Evolutionary conservation across 352 stramenopile species (phyloP), one percentile per base, ranked within the genome.

Genomic region (Globisporangium emineosum): DNA sequence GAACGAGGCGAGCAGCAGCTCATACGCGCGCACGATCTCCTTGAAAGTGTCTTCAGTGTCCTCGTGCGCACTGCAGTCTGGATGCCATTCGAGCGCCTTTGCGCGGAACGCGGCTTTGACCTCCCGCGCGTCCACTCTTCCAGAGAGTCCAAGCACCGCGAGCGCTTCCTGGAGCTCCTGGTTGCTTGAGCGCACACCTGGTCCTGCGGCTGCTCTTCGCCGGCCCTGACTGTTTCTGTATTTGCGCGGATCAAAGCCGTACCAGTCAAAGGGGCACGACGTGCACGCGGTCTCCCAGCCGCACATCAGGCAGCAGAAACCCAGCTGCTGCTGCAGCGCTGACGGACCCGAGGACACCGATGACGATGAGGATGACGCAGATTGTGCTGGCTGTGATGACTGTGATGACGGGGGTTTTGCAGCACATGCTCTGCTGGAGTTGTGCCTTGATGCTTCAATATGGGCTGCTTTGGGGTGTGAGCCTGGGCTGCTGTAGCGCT

Each of bases 31-130:
- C 49, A 95, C 78, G 8, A 98, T 83, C 35, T 88, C 70, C 57
- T 93, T 91, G 75, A 98, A 98, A 1, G 78, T 73, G 37, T 84
- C 79, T 21, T 87, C 78, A 12, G 93, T 92, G 19, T 75, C 66
- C n/a, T 85, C 77, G 23, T 89, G 66, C 10, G 77, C 64, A 64
- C 96, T 97, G 72, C 96, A 97, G 72, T 98, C 94, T 0, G 94
- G 94, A 63, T 98, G 94, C 75, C 91, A 97, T 69, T 90, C 86
- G 12, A 98, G 76, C 29, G 92, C 92, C 57, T 88, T 76, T 45
- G 56, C 66, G 63, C 82, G 79, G 62, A 91, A 91, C 19, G 82
- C 79, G 4, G 68, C 68, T 56, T 91, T 91, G 21, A 91, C 64
- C 17, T 69, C 57, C 19, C 58, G 37, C 29, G 67, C 54, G 13